These are phyloP conservation scores for Geotrichum macrosporum DNA, from an alignment of 1,139 yeast genomes.

Conservation along the genomic window DNA sequence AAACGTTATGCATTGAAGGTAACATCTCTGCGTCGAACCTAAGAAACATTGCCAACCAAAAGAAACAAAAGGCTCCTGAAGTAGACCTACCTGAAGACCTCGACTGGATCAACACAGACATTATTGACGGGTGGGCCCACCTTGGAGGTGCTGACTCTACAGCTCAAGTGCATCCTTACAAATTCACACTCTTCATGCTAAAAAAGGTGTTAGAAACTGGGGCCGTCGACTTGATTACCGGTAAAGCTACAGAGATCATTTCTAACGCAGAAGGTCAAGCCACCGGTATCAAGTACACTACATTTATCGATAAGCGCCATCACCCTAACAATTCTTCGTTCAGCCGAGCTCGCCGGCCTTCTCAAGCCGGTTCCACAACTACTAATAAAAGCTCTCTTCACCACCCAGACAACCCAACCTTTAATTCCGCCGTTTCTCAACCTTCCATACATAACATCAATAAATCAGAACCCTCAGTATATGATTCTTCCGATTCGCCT, in stretches of 20 bases:
- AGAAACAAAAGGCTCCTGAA: constrained; percentile 15
- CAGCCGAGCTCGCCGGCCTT: not conserved
- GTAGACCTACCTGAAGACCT: constrained; percentile 59
- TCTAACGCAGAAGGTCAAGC: constrained; percentile 29
- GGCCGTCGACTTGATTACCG: constrained; percentile 76
- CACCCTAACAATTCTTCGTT: too few relatives aligned
- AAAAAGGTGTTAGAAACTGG: constrained; percentile 80
- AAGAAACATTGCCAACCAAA: constrained; percentile 19
- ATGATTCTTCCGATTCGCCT: not conserved
- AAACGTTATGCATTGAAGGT: constrained; percentile 85
- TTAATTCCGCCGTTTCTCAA: constrained; percentile 8
- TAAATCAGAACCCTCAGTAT: not conserved
- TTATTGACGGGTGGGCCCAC: constrained; percentile 70
- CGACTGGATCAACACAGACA: constrained; percentile 70
- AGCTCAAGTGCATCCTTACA: constrained; percentile 95
- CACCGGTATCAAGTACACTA: constrained; percentile 27
- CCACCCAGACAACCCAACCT: constrained; percentile 22
- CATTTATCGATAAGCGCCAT: constrained; percentile 53
- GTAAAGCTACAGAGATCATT: constrained; percentile 66
- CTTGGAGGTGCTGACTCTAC: constrained; percentile 86
- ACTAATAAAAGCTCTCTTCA: constrained; percentile 21
- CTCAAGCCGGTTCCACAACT: constrained; percentile 5
- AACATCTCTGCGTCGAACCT: constrained; percentile 45
- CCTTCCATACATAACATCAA: constrained; percentile 3
- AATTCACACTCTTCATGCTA: constrained; percentile 76